phyloP scores from a whole-genome alignment of 495 filamentous ascomycete species.

The Trichocladium uniseriatum region DNA sequence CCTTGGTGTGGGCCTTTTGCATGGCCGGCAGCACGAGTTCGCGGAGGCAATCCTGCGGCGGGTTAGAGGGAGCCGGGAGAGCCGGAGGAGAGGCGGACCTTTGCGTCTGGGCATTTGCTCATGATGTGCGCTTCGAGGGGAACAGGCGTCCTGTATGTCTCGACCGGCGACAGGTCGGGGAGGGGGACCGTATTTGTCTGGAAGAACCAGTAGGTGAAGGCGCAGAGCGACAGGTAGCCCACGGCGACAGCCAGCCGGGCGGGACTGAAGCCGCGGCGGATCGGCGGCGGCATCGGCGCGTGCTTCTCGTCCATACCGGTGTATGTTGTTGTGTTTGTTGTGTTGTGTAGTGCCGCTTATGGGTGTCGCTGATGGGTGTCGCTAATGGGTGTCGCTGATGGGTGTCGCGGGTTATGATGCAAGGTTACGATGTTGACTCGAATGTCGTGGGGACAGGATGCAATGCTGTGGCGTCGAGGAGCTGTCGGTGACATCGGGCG shows the following conservation, averaged over 20 bases:
- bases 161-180: not conserved
- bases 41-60: slow-evolving; percentile 57
- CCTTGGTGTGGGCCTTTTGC: slow-evolving; percentile 68
- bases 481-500: no score
- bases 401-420: no score
- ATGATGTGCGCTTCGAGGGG: slow-evolving; percentile 88
- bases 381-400: no score
- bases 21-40: slow-evolving; percentile 79
- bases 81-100: slow-evolving; percentile 20
- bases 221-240: slow-evolving; percentile 4
- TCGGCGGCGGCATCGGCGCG: slow-evolving; percentile 10
- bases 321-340: not conserved
- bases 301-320: slow-evolving; percentile 13
- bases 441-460: not conserved
- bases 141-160: slow-evolving; percentile 31
- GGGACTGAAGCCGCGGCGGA: slow-evolving; percentile 8
- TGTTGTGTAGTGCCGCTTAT: not conserved
- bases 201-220: slow-evolving; percentile 7
- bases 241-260: slow-evolving; percentile 4
- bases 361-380: no score
- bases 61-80: not conserved
- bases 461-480: not conserved
- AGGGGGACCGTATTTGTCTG: not conserved
- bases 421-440: no score
- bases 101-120: slow-evolving; percentile 88